A percentile compares a stretch with the other conserved stretches of the same genome.
Conservation (phyloP, 2,329 filamentous ascomycete genomes). For the Phialophora macrospora region DNA sequence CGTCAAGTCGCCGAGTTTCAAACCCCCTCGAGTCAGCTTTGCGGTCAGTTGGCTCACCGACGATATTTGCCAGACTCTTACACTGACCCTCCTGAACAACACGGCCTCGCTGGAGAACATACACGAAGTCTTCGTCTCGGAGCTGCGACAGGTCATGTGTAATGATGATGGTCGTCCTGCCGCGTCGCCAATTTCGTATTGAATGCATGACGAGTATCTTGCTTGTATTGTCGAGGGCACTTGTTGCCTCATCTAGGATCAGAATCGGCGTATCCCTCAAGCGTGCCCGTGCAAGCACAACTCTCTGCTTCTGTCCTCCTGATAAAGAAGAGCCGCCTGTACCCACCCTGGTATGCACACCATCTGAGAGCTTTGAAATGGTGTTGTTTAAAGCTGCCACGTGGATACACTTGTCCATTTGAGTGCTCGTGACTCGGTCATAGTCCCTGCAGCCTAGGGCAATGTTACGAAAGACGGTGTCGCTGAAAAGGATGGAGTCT, state of each 20-base stretch:
- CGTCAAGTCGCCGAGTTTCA: neutral
- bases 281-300: slow-evolving; percentile 78
- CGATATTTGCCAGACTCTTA: slow-evolving; percentile 53
- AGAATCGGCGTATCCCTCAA: slow-evolving; percentile 79
- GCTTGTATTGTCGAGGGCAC: slow-evolving; percentile 77
- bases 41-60: neutral
- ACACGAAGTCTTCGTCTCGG: slow-evolving; percentile 72
- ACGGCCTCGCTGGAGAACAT: slow-evolving; percentile 72
- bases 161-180: slow-evolving; percentile 88
- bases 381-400: slow-evolving; percentile 72
- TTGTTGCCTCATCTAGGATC: slow-evolving; percentile 87
- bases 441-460: slow-evolving; percentile 67
- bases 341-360: slow-evolving; percentile 74
- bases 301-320: slow-evolving; percentile 81
- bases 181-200: slow-evolving; percentile 75
- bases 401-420: slow-evolving; percentile 67
- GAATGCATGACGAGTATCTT: slow-evolving; percentile 71
- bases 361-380: slow-evolving; percentile 68
- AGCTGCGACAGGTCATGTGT: slow-evolving; percentile 89
- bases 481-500: slow-evolving; percentile 77
- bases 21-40: neutral
- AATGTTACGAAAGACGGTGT: slow-evolving; percentile 78
- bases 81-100: slow-evolving; percentile 73
- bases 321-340: slow-evolving; percentile 72
- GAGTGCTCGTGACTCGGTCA: slow-evolving; percentile 54